Percentiles rank a stretch among this genome's conserved stretches.
phyloP scores from a whole-genome alignment of 495 filamentous ascomycete genomes.

The Jackrogersella minutella region DNA sequence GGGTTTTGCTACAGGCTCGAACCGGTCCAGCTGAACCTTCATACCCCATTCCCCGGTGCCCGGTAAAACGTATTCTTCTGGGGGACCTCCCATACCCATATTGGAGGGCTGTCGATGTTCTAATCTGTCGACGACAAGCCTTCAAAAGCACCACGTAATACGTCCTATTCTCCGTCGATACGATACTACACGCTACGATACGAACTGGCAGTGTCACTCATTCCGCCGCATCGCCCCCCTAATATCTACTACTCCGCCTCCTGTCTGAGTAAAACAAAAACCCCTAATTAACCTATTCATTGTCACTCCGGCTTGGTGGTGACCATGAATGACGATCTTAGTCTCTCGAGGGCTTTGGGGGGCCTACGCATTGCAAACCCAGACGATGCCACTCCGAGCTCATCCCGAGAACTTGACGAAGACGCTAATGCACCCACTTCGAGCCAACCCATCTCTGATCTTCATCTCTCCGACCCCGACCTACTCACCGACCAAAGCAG shows the following conservation, averaged over 20 bases:
- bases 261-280: slow-evolving; percentile 8
- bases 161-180: slow-evolving; percentile 15
- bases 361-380: slow-evolving; percentile 98
- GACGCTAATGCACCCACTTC: slow-evolving; percentile 38
- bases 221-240: slow-evolving; percentile 2
- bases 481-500: slow-evolving; percentile 30
- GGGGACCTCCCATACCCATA: not conserved
- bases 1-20: slow-evolving; percentile 26
- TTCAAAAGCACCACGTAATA: slow-evolving; percentile 18
- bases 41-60: not conserved
- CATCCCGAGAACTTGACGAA: slow-evolving; percentile 54
- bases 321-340: slow-evolving; percentile 89
- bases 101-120: slow-evolving; percentile 25
- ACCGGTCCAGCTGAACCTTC: slow-evolving; percentile 6
- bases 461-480: slow-evolving; percentile 27
- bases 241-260: slow-evolving; percentile 23
- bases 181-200: slow-evolving; percentile 14
- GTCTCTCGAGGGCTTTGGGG: slow-evolving; percentile 89
- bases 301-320: slow-evolving; percentile 12
- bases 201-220: slow-evolving; percentile 1
- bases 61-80: slow-evolving; percentile 1
- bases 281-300: slow-evolving; percentile 30
- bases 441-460: slow-evolving; percentile 27
- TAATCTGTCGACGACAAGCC: slow-evolving; percentile 20
- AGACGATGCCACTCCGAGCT: slow-evolving; percentile 75